Evolutionary conservation across 1,139 yeast species (phyloP), one percentile per base, ranked within the genome.

Genomic region (Yamadazyma oceani): DNA sequence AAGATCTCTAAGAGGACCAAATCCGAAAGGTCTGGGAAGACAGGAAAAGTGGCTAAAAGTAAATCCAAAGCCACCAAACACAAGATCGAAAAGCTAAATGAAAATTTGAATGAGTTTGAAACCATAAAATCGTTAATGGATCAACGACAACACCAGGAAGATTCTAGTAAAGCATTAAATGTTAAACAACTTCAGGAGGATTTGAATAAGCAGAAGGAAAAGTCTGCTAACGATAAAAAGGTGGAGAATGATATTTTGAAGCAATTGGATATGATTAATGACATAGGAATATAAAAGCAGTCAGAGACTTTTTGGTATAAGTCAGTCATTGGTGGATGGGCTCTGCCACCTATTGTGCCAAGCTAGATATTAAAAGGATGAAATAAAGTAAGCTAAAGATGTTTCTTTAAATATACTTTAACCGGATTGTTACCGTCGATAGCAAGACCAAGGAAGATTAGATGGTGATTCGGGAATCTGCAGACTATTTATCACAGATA

Each of bases 231-330:
- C 39, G 62, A 68, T 32, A 66, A 72, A 46, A 57, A 65, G 37
- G 72, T 77, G 2, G 78, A 81, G 27, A 62, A 64, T 30, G 83
- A 77, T 39, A 55, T 85, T 36, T 54, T 69, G 35, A 63, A 66
- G 39, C 90, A 84, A 57, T 61, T 84, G 44, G 87, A 82, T 42
- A 49, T 77, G 52, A 72, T 82, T 34, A 69, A 73, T 8, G 80
- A 75, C 2, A 73, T 80, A 63, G 51, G 44, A n/a, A 34, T 48
- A 16, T 47, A 35, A 26, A n/a, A n/a, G n/a, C n/a, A n/a, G n/a
- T n/a, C n/a, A n/a, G n/a, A n/a, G n/a, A n/a, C n/a, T n/a, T n/a
- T n/a, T n/a, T n/a, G n/a, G n/a, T n/a, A n/a, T n/a, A n/a, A n/a
- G n/a, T n/a, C n/a, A n/a, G n/a, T n/a, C n/a, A n/a, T n/a, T n/a